A percentile compares a stretch with the other conserved stretches of the same genome.
These are phyloP conservation scores for Apophysomyces elegans DNA, from an alignment of 371 early-diverging fungal species.

Conservation along the genomic window DNA sequence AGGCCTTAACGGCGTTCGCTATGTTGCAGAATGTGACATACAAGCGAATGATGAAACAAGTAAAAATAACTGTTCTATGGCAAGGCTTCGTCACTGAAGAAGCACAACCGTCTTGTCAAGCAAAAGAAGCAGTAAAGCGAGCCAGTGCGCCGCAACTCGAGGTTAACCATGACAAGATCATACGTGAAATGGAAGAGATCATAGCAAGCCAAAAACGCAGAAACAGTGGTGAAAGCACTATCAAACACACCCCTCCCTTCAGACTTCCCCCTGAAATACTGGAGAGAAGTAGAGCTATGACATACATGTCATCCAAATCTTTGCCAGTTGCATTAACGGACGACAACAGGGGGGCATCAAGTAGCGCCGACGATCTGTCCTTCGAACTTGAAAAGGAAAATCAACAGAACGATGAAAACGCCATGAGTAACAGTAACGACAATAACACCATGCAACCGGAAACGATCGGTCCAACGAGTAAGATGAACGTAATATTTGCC, in stretches of 20 bases:
- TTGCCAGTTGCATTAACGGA: no score
- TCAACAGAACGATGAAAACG: background rate
- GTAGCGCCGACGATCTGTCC: no score
- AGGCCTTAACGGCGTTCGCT: slow-evolving; percentile 84
- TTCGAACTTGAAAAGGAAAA: background rate
- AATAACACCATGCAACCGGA: background rate
- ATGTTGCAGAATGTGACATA: slow-evolving; percentile 84
- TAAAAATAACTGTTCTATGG: slow-evolving; percentile 55
- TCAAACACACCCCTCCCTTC: background rate
- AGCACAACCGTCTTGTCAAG: slow-evolving; percentile 26
- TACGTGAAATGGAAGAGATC: slow-evolving; percentile 42
- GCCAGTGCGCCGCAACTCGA: background rate
- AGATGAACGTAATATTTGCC: background rate
- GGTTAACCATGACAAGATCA: slow-evolving; percentile 29
- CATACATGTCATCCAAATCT: no score
- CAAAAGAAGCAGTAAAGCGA: background rate
- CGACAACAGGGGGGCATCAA: no score
- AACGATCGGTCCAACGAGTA: background rate
- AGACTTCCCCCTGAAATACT: background rate
- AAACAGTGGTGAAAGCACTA: background rate
- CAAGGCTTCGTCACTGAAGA: slow-evolving; percentile 59
- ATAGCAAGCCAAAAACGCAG: slow-evolving; percentile 1
- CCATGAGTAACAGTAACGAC: background rate
- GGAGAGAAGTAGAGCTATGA: background rate
- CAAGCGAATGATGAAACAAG: slow-evolving; percentile 54